Conservation (phyloP, 2,329 filamentous ascomycete species). For the Dendrostoma leiphaemia region DNA sequence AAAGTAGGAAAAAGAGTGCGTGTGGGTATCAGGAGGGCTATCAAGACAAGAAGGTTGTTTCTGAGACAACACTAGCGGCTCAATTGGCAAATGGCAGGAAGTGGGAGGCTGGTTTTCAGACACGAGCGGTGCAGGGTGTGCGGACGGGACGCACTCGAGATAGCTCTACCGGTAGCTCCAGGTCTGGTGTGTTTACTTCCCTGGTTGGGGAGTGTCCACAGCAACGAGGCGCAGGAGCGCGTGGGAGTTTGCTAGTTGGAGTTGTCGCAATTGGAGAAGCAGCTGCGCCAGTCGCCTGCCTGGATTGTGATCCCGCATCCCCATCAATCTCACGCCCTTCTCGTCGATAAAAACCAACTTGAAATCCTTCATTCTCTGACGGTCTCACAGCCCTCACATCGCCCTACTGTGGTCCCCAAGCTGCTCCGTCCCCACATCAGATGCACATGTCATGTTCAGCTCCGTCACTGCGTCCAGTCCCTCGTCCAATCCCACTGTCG, state of each 20-base stretch:
- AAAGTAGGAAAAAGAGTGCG: neutral
- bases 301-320: no score
- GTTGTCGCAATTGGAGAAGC: neutral
- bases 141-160: no score
- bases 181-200: neutral
- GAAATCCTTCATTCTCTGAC: no score
- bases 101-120: conserved; percentile 5
- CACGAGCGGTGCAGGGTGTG: no score
- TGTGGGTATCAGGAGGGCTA: neutral
- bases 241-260: neutral
- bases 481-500: conserved; percentile 1
- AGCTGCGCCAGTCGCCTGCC: neutral
- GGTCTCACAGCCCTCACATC: no score
- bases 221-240: neutral
- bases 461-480: no score
- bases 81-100: conserved; percentile 2
- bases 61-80: neutral
- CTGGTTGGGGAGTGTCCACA: neutral
- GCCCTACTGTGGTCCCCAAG: no score
- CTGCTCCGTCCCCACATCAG: no score
- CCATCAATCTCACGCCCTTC: no score
- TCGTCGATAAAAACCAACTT: no score
- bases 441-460: no score
- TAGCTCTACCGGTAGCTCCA: neutral
- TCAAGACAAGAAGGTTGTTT: conserved; percentile 1